Evolutionary conservation across 345 rosid genomes (phyloP).

Genomic region (Draba incana): DNA sequence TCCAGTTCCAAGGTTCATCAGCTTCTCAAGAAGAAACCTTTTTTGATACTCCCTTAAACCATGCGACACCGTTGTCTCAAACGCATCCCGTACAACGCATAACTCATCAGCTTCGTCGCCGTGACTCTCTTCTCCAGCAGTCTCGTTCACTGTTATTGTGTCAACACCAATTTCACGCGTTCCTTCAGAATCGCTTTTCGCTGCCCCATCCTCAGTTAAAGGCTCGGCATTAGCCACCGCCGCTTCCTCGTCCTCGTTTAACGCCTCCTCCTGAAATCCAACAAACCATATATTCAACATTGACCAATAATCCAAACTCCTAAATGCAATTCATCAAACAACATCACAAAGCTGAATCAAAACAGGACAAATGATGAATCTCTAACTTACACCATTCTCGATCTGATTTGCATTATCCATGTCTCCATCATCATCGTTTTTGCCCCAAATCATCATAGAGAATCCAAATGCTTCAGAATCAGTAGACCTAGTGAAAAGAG

Average conservation of each 20-base stretch:
- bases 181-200: neutral
- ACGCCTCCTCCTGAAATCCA: conserved; percentile 23
- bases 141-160: neutral
- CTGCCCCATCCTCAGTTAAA: conserved; percentile 1
- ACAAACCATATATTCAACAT: neutral
- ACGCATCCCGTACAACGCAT: conserved; percentile 21
- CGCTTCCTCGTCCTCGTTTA: neutral
- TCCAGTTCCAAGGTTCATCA: conserved; percentile 12
- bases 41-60: conserved; percentile 31
- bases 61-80: conserved; percentile 19
- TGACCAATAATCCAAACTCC: conserved; percentile 1
- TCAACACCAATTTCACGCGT: neutral
- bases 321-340: neutral
- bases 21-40: conserved; percentile 16
- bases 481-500: conserved; percentile 24
- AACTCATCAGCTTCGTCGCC: neutral
- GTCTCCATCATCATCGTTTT: neutral
- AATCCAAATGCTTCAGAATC: conserved; percentile 37
- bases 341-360: neutral
- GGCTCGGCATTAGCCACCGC: neutral
- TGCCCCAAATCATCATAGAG: conserved; percentile 33
- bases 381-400: conserved; percentile 15
- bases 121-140: conserved; percentile 27
- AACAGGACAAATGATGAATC: neutral
- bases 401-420: neutral